Evolutionary conservation across 306 rosid genomes (phyloP).

Genomic region (Cicer arietinum): DNA sequence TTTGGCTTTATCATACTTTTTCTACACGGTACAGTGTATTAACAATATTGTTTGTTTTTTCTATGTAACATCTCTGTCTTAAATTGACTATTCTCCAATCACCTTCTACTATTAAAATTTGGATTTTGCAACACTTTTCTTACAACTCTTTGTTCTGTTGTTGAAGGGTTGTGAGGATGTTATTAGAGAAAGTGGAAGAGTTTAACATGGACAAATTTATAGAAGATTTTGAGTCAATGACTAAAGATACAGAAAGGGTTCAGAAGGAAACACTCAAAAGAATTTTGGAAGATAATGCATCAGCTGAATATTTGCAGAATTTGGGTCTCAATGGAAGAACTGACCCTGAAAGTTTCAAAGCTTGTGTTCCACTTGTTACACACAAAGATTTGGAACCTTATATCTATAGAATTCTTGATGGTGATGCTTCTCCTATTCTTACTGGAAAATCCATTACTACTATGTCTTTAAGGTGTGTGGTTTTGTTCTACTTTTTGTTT

Average conservation of each 20-base stretch:
- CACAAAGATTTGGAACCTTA: constrained; percentile 74
- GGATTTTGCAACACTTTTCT: not conserved
- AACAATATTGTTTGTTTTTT: constrained; percentile 40
- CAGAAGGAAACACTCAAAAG: constrained; percentile 72
- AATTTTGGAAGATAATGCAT: constrained; percentile 76
- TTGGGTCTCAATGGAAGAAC: constrained; percentile 84
- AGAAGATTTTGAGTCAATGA: constrained; percentile 70
- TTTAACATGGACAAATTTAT: constrained; percentile 70
- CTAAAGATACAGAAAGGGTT: constrained; percentile 73
- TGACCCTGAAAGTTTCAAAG: constrained; percentile 80
- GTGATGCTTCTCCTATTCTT: constrained; percentile 73
- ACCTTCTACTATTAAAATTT: not conserved
- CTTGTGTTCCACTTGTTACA: constrained; percentile 80
- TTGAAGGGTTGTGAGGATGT: constrained; percentile 55
- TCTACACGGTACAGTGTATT: not conserved
- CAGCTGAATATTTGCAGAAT: constrained; percentile 77
- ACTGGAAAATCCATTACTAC: constrained; percentile 84
- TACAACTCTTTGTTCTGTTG: not conserved
- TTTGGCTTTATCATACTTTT: not conserved
- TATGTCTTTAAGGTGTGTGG: constrained; percentile 71
- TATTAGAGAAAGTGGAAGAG: constrained; percentile 68
- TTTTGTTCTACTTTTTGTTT: not conserved
- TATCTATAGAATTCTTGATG: constrained; percentile 76
- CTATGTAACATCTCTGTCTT: constrained; percentile 5
- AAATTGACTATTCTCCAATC: not conserved